These are phyloP conservation scores for Lachnellula cervina DNA, from an alignment of 2,329 filamentous ascomycete species.

Conservation along the genomic window DNA sequence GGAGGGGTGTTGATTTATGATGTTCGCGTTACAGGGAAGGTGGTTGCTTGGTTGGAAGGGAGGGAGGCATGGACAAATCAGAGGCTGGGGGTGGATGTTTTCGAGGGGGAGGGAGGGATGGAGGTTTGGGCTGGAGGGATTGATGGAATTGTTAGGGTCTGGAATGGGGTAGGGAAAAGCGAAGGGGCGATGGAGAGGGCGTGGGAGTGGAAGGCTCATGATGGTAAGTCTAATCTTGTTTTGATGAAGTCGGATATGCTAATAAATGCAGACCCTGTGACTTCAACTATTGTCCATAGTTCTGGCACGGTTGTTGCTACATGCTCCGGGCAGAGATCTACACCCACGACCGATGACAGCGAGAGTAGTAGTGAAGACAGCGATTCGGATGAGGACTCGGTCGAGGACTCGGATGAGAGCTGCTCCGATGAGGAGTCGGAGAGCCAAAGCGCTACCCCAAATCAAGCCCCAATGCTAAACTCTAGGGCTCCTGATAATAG, in stretches of 20 bases:
- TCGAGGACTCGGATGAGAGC: background rate
- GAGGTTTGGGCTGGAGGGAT: conserved; percentile 59
- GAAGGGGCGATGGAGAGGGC: conserved; percentile 33
- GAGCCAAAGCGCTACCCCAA: background rate
- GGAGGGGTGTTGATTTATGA: conserved; percentile 57
- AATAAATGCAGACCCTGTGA: conserved; percentile 23
- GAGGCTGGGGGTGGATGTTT: conserved; percentile 51
- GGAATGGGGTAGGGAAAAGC: conserved; percentile 50
- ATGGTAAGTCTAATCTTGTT: conserved; percentile 21
- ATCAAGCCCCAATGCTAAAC: background rate
- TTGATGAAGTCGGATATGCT: background rate
- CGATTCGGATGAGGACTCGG: conserved; percentile 7
- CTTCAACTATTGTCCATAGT: conserved; percentile 29
- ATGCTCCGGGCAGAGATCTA: conserved; percentile 29
- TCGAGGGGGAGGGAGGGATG: conserved; percentile 44
- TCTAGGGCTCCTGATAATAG: conserved; percentile 36
- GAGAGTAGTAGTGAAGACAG: conserved; percentile 7
- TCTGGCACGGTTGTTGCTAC: conserved; percentile 32
- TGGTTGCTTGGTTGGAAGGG: conserved; percentile 51
- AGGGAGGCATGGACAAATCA: conserved; percentile 51
- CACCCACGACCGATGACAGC: background rate
- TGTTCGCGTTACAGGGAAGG: conserved; percentile 51
- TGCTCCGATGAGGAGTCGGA: background rate
- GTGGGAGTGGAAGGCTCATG: conserved; percentile 32
- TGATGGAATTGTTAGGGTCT: conserved; percentile 51